Conservation (phyloP, 1,284 basidiomycete species). For the Pseudozyma sp. region DNA sequence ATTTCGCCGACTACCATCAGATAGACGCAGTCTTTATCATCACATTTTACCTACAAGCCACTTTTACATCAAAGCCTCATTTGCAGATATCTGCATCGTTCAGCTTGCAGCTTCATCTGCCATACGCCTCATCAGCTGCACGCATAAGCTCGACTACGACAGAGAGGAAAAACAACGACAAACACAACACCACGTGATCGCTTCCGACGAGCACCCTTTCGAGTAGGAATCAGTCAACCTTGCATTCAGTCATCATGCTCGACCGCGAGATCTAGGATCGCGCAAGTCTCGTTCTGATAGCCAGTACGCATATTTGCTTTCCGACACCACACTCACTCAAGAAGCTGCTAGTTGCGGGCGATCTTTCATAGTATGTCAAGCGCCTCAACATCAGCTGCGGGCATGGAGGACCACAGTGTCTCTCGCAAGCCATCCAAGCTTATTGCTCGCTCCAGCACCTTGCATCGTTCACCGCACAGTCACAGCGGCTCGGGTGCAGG, state of each 20-base stretch:
- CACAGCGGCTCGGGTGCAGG: conserved; percentile 50
- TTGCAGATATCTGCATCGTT: conserved; percentile 1
- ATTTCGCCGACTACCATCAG: background rate
- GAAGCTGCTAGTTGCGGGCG: background rate
- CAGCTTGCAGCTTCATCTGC: conserved; percentile 9
- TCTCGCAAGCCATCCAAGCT: conserved; percentile 40
- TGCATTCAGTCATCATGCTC: conserved; percentile 2
- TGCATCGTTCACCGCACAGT: conserved; percentile 43
- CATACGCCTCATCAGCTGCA: background rate
- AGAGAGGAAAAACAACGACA: background rate
- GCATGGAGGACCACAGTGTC: conserved; percentile 8
- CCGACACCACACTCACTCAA: too few relatives aligned
- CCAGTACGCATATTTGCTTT: too few relatives aligned
- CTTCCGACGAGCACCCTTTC: background rate
- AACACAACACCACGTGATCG: conserved; percentile 2
- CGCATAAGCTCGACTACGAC: background rate
- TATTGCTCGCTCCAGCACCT: conserved; percentile 29
- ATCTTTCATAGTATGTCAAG: conserved; percentile 17
- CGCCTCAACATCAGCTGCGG: conserved; percentile 21
- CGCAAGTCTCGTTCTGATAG: too few relatives aligned
- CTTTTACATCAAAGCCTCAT: background rate
- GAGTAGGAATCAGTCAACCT: background rate
- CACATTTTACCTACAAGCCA: background rate
- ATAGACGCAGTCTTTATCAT: background rate
- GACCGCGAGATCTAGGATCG: background rate